phyloP scores from a whole-genome alignment of 2,329 filamentous ascomycete genomes.

The Colletotrichum noveboracense region DNA sequence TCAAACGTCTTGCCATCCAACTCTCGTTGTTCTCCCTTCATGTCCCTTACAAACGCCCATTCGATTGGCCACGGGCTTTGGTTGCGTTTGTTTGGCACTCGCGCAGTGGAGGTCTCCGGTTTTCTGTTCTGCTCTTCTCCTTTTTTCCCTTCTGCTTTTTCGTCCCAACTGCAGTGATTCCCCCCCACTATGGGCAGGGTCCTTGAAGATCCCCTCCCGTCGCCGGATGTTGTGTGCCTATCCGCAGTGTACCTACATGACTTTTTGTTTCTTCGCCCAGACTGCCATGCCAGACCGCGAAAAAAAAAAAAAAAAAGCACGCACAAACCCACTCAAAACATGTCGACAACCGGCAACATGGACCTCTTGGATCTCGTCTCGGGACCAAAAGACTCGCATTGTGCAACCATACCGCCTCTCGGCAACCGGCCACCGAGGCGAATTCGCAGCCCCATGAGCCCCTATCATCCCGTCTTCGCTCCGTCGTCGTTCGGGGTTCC shows the following conservation, averaged over 20 bases:
- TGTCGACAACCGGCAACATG: not conserved
- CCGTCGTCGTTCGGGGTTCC: not conserved
- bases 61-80: not conserved
- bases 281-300: not conserved
- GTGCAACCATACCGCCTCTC: not conserved
- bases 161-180: not conserved
- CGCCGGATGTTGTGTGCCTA: not conserved
- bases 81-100: not conserved
- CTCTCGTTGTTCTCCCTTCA: not conserved
- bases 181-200: not conserved
- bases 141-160: not conserved
- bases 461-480: conserved; percentile 16
- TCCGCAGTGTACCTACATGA: not conserved
- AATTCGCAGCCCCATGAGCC: not conserved
- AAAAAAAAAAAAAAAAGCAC: not conserved
- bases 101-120: not conserved
- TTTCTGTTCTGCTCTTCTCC: not conserved
- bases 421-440: not conserved
- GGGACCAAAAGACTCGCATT: conserved; percentile 1
- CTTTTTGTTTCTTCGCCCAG: not conserved
- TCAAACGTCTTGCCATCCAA: conserved; percentile 3
- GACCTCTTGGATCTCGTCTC: conserved; percentile 9
- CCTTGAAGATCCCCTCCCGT: not conserved
- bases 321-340: conserved; percentile 1
- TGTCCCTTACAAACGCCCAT: not conserved